Conservation (phyloP, 495 filamentous ascomycete genomes). For the Terfezia boudieri region DNA sequence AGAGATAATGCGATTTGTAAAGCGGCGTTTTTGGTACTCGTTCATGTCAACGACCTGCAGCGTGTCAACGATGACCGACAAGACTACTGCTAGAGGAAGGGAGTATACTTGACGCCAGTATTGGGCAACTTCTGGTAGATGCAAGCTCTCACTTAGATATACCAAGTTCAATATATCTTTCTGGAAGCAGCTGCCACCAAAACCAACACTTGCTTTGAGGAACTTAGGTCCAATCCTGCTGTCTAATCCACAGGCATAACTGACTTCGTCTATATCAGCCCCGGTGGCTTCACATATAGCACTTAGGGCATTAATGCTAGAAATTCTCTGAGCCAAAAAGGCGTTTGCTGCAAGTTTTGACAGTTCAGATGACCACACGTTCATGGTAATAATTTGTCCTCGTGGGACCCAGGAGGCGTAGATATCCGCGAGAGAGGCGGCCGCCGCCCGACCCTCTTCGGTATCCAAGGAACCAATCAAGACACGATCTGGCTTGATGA, state of each 20-base stretch:
- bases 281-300: slow-evolving; percentile 62
- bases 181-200: slow-evolving; percentile 65
- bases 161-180: slow-evolving; percentile 61
- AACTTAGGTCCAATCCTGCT: slow-evolving; percentile 47
- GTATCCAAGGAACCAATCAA: slow-evolving; percentile 49
- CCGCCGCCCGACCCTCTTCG: slow-evolving; percentile 34
- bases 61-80: neutral
- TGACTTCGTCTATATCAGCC: slow-evolving; percentile 52
- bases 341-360: slow-evolving; percentile 63
- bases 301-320: slow-evolving; percentile 59
- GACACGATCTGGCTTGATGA: slow-evolving; percentile 52
- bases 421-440: slow-evolving; percentile 35
- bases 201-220: slow-evolving; percentile 56
- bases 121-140: slow-evolving; percentile 47
- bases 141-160: slow-evolving; percentile 48
- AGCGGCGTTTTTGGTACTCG: slow-evolving; percentile 50
- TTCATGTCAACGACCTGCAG: slow-evolving; percentile 44
- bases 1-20: slow-evolving; percentile 37
- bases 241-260: slow-evolving; percentile 47
- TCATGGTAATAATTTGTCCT: slow-evolving; percentile 43
- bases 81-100: neutral
- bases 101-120: slow-evolving; percentile 39
- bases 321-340: slow-evolving; percentile 63
- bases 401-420: slow-evolving; percentile 53
- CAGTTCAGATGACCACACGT: slow-evolving; percentile 61